Evolutionary conservation across 768 basidiomycete genomes (phyloP).

Genomic region (Infundibulicybe gibba): DNA sequence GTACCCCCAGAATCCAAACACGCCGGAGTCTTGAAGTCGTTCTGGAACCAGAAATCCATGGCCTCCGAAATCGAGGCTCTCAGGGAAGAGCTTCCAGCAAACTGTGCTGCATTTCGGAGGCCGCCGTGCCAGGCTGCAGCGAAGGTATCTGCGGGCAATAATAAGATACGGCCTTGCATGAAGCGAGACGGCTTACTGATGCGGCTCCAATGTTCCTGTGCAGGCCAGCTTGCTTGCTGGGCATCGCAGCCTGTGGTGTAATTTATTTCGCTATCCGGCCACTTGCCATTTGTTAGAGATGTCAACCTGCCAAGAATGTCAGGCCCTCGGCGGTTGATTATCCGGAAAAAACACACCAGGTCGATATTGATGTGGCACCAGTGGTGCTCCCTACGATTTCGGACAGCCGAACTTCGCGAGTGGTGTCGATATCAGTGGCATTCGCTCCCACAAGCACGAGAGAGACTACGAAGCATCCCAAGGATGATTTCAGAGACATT

Average conservation of each 20-base stretch:
- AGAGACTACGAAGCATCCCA: neutral
- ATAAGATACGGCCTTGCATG: neutral
- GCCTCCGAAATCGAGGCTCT: conserved; percentile 30
- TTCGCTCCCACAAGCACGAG: neutral
- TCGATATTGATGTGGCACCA: conserved; percentile 34
- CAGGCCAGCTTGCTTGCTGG: conserved; percentile 56
- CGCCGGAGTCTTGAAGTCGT: conserved; percentile 41
- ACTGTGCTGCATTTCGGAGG: conserved; percentile 30
- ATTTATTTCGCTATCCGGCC: conserved; percentile 41
- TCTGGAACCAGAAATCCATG: conserved; percentile 49
- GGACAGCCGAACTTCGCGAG: conserved; percentile 31
- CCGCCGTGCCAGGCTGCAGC: conserved; percentile 52
- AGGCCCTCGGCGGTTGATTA: neutral
- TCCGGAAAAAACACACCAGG: conserved; percentile 25
- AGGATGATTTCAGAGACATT: no score
- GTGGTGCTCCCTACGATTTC: conserved; percentile 36
- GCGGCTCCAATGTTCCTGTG: conserved; percentile 46
- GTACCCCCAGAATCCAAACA: conserved; percentile 46
- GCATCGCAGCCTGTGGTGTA: conserved; percentile 51
- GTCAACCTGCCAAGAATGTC: conserved; percentile 9
- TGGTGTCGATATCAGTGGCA: conserved; percentile 26
- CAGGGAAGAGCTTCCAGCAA: conserved; percentile 26
- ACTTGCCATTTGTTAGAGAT: conserved; percentile 27
- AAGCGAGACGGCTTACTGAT: conserved; percentile 23
- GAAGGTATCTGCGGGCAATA: conserved; percentile 32